These are phyloP conservation scores for Metschnikowia bowlesiae DNA, from an alignment of 805 yeast species.

Conservation along the genomic window DNA sequence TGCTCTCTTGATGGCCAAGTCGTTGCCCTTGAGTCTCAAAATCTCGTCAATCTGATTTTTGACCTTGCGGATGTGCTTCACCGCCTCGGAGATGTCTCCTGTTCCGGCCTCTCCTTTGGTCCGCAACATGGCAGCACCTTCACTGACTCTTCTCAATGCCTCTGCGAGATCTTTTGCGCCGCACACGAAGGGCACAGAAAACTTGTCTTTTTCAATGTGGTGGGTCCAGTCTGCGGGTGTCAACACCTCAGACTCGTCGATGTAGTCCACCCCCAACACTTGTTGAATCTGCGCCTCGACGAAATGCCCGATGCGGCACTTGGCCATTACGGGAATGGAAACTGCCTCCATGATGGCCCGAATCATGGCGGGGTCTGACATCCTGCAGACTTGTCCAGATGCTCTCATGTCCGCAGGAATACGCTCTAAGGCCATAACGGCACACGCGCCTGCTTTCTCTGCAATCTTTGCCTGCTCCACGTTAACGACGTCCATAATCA, in stretches of 20 bases:
- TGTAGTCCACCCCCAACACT: slow-evolving; percentile 68
- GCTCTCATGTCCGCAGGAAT: slow-evolving; percentile 84
- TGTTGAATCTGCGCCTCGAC: slow-evolving; percentile 79
- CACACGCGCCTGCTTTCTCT: slow-evolving; percentile 81
- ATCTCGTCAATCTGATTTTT: slow-evolving; percentile 51
- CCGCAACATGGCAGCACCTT: slow-evolving; percentile 85
- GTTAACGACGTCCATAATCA: slow-evolving; percentile 69
- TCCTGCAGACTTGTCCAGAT: slow-evolving; percentile 77
- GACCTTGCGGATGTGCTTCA: slow-evolving; percentile 64
- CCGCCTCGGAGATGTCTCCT: slow-evolving; percentile 81
- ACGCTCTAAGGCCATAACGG: slow-evolving; percentile 83
- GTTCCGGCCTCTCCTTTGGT: slow-evolving; percentile 91
- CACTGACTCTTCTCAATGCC: slow-evolving; percentile 71
- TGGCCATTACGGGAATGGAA: slow-evolving; percentile 78
- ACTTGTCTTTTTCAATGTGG: slow-evolving; percentile 59
- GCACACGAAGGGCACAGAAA: slow-evolving; percentile 75
- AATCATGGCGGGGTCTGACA: slow-evolving; percentile 83
- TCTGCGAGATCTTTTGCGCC: slow-evolving; percentile 82
- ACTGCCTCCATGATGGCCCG: slow-evolving; percentile 67
- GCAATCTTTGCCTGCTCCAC: slow-evolving; percentile 80
- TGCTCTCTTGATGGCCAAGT: slow-evolving; percentile 32
- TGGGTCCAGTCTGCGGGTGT: slow-evolving; percentile 72
- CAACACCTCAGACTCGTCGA: slow-evolving; percentile 80
- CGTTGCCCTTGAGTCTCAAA: slow-evolving; percentile 32
- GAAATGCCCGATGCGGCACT: slow-evolving; percentile 76